Percentiles rank a stretch among this genome's conserved stretches.
Evolutionary conservation across 768 basidiomycete genomes (phyloP).

Genomic region (Strobilomyces echinocephalus): DNA sequence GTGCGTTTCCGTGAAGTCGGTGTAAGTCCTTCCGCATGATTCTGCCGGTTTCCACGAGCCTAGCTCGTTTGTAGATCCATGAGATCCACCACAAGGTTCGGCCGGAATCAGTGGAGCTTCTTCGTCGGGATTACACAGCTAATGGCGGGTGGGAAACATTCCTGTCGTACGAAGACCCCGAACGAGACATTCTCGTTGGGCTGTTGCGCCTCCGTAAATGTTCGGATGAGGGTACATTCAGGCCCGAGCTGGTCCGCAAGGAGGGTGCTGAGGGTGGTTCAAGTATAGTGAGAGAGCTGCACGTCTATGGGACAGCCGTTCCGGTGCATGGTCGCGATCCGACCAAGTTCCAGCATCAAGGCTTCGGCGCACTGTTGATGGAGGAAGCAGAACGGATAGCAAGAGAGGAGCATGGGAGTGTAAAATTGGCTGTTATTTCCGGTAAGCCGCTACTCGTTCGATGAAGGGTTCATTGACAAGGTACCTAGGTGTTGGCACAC

Average conservation of each 20-base stretch:
- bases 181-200: constrained; percentile 93
- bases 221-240: constrained; percentile 94
- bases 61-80: constrained; percentile 61
- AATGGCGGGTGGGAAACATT: constrained; percentile 99
- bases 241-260: constrained; percentile 78
- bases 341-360: constrained; percentile 96
- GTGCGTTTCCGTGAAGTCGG: constrained; percentile 98
- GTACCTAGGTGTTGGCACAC: constrained; percentile 81
- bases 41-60: background rate
- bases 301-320: constrained; percentile 97
- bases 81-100: constrained; percentile 98
- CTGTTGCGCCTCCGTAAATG: constrained; percentile 89
- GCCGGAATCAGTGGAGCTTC: constrained; percentile 90
- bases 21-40: constrained; percentile 43
- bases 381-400: constrained; percentile 99
- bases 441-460: constrained; percentile 43
- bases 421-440: constrained; percentile 96
- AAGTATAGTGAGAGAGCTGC: constrained; percentile 92
- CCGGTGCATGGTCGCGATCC: constrained; percentile 97
- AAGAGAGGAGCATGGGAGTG: constrained; percentile 91
- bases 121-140: constrained; percentile 91
- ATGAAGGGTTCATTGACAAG: background rate
- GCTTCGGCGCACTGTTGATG: constrained; percentile 96
- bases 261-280: constrained; percentile 72
- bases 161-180: constrained; percentile 97